phyloP scores from a whole-genome alignment of 441 rosid species.

The Rhodomyrtus psidioides region DNA sequence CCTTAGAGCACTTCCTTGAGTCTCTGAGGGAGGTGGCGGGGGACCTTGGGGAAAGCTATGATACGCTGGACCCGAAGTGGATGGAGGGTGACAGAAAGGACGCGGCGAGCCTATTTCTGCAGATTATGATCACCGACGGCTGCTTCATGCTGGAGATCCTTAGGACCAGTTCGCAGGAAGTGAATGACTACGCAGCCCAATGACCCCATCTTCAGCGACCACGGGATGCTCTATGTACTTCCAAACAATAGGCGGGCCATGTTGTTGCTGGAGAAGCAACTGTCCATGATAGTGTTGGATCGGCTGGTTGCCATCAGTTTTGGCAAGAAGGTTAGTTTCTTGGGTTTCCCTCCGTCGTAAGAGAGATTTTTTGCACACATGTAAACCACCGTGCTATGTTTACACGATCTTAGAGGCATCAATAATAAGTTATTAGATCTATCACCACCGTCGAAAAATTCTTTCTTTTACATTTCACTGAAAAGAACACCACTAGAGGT shows the following conservation, averaged over 20 bases:
- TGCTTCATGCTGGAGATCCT: constrained; percentile 46
- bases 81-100: background rate
- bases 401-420: background rate
- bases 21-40: constrained; percentile 12
- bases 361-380: too few relatives aligned
- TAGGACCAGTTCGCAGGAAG: background rate
- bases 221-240: constrained; percentile 26
- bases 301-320: constrained; percentile 13
- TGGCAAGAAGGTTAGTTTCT: constrained; percentile 11
- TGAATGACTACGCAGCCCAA: constrained; percentile 18
- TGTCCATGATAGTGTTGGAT: constrained; percentile 28
- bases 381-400: background rate
- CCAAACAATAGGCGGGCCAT: constrained; percentile 31
- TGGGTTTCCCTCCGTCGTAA: background rate
- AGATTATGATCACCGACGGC: constrained; percentile 43
- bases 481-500: too few relatives aligned
- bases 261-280: constrained; percentile 41
- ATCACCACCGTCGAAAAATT: too few relatives aligned
- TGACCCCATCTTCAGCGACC: constrained; percentile 37
- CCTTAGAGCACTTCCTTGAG: constrained; percentile 2
- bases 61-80: constrained; percentile 18
- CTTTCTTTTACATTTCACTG: too few relatives aligned
- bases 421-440: too few relatives aligned
- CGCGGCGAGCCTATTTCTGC: constrained; percentile 5
- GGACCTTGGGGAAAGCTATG: constrained; percentile 22